Evolutionary conservation across 352 stramenopile genomes (phyloP), one percentile per base, ranked within the genome.

Genomic region (Detonula confervacea): DNA sequence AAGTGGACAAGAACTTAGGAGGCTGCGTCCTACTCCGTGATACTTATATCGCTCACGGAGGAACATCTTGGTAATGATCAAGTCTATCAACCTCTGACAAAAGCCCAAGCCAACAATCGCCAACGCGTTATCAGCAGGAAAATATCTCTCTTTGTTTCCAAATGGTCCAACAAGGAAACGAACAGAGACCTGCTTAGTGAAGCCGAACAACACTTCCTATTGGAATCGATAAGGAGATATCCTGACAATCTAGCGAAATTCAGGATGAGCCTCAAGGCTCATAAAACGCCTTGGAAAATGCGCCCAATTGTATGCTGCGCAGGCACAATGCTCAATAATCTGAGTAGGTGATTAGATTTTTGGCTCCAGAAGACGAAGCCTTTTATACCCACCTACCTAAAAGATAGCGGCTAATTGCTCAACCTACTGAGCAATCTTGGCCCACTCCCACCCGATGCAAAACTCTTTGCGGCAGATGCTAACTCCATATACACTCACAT

Each of bases 401-500:
- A 42, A 22, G 44, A 72, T 24, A 52, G 22, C 18, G 25, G 5
- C 4, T 14, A 64, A 3, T 8, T 77, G 37, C 55, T 77, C 4
- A 33, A 64, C 2, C 12, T 54, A 5, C 35, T 74, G 12, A 9
- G 44, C 8, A 29, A 42, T 56, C 20, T 74, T 18, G 59, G 59
- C 4, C 49, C 1, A 49, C 5, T 74, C 14, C 69, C 69, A 33
- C 0, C 47, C 1, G 44, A 37, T 39, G 69, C 69, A 12, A 37
- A 33, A n/a, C 42, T 78, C n/a, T 73, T 78, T 27, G 73, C 69
- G 0, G 69, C 69, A 1, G 59, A 78, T n/a, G 60, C 69, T 16
- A 62, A 62, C 44, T 52, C 20, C 5, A 78, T 78, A 59, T 78
- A 78, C n/a, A 71, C 69, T 0, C 54, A 73, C 51, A 78, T 78